These are phyloP conservation scores for Trichophyton rubrum DNA, from an alignment of 2,329 filamentous ascomycete genomes.

Conservation along the genomic window DNA sequence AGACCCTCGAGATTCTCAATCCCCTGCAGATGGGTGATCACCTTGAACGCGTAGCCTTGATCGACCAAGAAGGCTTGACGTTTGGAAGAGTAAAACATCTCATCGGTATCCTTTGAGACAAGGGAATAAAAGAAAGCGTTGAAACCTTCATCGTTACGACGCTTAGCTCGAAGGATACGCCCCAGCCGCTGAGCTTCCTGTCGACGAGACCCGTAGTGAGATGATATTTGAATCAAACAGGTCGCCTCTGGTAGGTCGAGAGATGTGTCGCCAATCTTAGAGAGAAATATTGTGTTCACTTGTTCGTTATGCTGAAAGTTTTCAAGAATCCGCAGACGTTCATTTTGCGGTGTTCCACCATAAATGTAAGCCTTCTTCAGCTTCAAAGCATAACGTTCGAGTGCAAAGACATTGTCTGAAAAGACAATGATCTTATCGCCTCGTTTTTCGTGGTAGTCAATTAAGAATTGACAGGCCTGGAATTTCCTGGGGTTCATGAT, in stretches of 20 bases:
- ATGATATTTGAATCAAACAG: slow-evolving; percentile 92
- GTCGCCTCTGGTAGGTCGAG: slow-evolving; percentile 93
- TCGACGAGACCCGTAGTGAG: slow-evolving; percentile 90
- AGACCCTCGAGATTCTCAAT: slow-evolving; percentile 74
- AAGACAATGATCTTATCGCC: slow-evolving; percentile 98
- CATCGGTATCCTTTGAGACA: slow-evolving; percentile 91
- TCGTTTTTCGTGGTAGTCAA: slow-evolving; percentile 87
- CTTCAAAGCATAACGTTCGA: slow-evolving; percentile 73
- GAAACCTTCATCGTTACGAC: slow-evolving; percentile 93
- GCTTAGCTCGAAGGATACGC: slow-evolving; percentile 85
- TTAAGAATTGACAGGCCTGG: slow-evolving; percentile 94
- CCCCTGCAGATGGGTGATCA: slow-evolving; percentile 88
- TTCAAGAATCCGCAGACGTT: slow-evolving; percentile 75
- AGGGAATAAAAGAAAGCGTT: slow-evolving; percentile 98
- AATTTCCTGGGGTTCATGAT: slow-evolving; percentile 98
- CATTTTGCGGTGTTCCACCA: slow-evolving; percentile 71
- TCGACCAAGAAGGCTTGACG: slow-evolving; percentile 94
- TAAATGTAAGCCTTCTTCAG: slow-evolving; percentile 83
- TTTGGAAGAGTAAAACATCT: slow-evolving; percentile 97
- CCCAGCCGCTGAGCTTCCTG: slow-evolving; percentile 92
- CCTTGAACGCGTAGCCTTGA: slow-evolving; percentile 97
- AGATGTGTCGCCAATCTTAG: slow-evolving; percentile 97
- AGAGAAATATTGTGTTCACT: slow-evolving; percentile 87
- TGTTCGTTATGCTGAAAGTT: slow-evolving; percentile 89
- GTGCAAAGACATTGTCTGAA: slow-evolving; percentile 89